phyloP scores from a whole-genome alignment of 2,329 filamentous ascomycete species.

The Pestalotiopsis sp. region DNA sequence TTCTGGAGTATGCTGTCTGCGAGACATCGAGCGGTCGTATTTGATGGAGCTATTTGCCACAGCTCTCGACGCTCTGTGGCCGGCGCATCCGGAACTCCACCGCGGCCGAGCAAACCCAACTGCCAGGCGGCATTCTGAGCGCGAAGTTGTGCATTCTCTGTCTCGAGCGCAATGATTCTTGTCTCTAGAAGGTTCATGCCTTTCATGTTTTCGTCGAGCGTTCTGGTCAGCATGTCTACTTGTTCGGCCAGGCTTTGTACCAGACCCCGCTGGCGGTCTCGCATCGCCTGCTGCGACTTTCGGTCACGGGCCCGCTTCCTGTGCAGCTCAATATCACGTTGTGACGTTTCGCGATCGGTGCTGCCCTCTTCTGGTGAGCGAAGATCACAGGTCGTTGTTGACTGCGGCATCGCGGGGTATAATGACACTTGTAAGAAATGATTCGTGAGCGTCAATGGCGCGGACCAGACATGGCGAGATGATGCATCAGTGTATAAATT shows the following conservation, averaged over 20 bases:
- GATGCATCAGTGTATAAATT: background rate
- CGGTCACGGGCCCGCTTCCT: constrained; percentile 33
- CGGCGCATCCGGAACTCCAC: constrained; percentile 8
- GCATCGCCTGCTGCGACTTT: constrained; percentile 35
- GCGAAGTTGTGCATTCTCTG: constrained; percentile 29
- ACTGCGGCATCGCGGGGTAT: background rate
- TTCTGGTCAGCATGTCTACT: constrained; percentile 25
- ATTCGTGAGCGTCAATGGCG: background rate
- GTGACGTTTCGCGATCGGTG: background rate
- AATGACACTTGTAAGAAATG: background rate
- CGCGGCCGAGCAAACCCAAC: constrained; percentile 27
- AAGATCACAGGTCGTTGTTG: too few relatives aligned
- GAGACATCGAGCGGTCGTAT: constrained; percentile 24
- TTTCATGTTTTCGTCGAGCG: constrained; percentile 24
- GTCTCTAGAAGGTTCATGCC: constrained; percentile 20
- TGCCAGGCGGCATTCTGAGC: constrained; percentile 31
- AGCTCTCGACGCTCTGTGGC: constrained; percentile 10
- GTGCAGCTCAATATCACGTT: constrained; percentile 24
- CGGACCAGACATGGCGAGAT: background rate
- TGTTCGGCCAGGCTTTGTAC: constrained; percentile 30
- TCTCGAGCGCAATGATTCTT: constrained; percentile 24
- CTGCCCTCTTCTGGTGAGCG: background rate
- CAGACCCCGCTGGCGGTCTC: constrained; percentile 32
- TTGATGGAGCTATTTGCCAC: constrained; percentile 26
- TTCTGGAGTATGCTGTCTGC: constrained; percentile 31